Conservation (phyloP, 176 grass and related monocot species). For the Aegilops bicornis region DNA sequence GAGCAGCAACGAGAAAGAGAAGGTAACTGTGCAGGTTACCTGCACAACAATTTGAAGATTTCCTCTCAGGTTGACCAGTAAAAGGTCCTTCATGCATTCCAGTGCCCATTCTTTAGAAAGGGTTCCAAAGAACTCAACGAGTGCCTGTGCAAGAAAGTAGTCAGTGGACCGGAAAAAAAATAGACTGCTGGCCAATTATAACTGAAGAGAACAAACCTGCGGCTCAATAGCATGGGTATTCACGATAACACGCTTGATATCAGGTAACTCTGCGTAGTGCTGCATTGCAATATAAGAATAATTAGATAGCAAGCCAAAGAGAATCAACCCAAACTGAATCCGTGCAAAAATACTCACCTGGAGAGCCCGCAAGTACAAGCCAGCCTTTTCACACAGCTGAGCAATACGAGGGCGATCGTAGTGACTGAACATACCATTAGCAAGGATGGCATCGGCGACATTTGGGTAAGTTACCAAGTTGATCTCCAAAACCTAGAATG, state of each 20-base stretch:
- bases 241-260: slow-evolving; percentile 93
- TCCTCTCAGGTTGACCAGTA: slow-evolving; percentile 86
- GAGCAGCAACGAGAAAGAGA: background rate
- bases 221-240: slow-evolving; percentile 98
- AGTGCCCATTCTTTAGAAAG: slow-evolving; percentile 92
- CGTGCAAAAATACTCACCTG: slow-evolving; percentile 46
- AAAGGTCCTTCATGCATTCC: slow-evolving; percentile 98
- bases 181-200: background rate
- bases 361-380: slow-evolving; percentile 89
- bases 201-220: slow-evolving; percentile 59
- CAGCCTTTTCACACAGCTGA: slow-evolving; percentile 94
- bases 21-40: slow-evolving; percentile 36
- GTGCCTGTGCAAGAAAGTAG: slow-evolving; percentile 46
- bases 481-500: slow-evolving; percentile 88
- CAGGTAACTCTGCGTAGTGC: slow-evolving; percentile 93
- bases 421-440: slow-evolving; percentile 98
- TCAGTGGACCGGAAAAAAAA: background rate
- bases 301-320: slow-evolving; percentile 2
- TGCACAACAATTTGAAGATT: slow-evolving; percentile 99
- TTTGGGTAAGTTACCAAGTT: slow-evolving; percentile 97
- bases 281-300: slow-evolving; percentile 39
- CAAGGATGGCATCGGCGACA: slow-evolving; percentile 98
- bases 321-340: background rate
- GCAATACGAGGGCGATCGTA: slow-evolving; percentile 96
- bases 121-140: slow-evolving; percentile 96